Conservation (phyloP, 108 stramenopile genomes). For the Nitzschia sp. region DNA sequence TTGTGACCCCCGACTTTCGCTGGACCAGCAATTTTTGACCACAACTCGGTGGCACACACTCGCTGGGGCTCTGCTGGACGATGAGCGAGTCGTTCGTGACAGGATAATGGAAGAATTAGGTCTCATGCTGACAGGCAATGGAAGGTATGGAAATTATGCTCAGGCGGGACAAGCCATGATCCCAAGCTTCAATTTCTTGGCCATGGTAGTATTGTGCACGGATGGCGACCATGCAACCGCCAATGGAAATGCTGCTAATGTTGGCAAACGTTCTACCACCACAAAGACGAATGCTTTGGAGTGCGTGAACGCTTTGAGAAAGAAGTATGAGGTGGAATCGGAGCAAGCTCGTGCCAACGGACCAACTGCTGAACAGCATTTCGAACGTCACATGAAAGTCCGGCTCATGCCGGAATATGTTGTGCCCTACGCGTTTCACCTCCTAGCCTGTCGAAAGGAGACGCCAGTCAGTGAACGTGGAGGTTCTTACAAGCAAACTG, state of each 20-base stretch:
- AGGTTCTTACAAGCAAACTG: conserved; percentile 28
- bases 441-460: conserved; percentile 75
- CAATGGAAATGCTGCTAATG: conserved; percentile 72
- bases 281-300: conserved; percentile 57
- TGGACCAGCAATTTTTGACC: conserved; percentile 63
- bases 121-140: conserved; percentile 66
- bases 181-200: conserved; percentile 75
- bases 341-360: conserved; percentile 69
- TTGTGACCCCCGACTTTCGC: conserved; percentile 65
- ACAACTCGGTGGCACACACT: conserved; percentile 67
- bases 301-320: conserved; percentile 59
- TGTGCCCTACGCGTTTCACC: conserved; percentile 78
- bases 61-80: conserved; percentile 57
- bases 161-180: conserved; percentile 27
- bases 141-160: conserved; percentile 43
- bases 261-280: conserved; percentile 49
- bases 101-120: conserved; percentile 67
- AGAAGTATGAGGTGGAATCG: conserved; percentile 52
- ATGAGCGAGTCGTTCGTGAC: conserved; percentile 58
- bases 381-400: conserved; percentile 66
- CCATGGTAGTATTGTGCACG: conserved; percentile 64
- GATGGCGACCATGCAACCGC: conserved; percentile 67
- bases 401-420: conserved; percentile 85
- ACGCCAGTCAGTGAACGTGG: conserved; percentile 47
- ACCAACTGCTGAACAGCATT: conserved; percentile 61